Evolutionary conservation across 257 asterid species (phyloP), one percentile per base, ranked within the genome.

Genomic region (Primulina tabacum): DNA sequence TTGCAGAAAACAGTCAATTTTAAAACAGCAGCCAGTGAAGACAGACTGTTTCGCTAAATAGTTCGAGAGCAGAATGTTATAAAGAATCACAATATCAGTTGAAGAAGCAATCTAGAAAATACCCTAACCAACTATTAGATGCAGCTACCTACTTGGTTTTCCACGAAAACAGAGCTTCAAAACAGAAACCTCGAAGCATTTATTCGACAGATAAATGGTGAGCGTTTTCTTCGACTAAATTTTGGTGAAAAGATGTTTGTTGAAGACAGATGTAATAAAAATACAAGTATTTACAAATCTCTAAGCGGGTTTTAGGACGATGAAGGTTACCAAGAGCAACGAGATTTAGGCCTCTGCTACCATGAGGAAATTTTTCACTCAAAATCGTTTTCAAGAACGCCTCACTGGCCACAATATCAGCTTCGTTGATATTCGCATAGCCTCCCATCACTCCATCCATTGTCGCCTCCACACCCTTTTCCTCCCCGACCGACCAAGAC

Each of bases 371-470:
- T 65, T 76, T 80, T 63, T 90, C 96, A 35, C 81, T 79, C 82
- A 93, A 81, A 82, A 93, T 43, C 56, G 85, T 66, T 62, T 80
- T 85, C 78, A 93, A 77, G 70, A 90, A 93, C 32, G 81, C 89
- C 73, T 90, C 96, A 67, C 99, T 93, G 4, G 76, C 87, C 67
- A 77, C 81, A 30, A 93, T 84, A 86, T 93, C 96, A 53, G 95
- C 85, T 57, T 80, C 84, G 74, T 87, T 83, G 80, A 93, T 96
- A 66, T 85, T 90, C 37, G 81, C 96, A 66, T 84, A 93, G 34
- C 97, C 99, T 71, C 99, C 99, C 64, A 93, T 81, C 69, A 90
- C 96, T 34, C 99, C 99, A 65, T 93, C 90, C 69, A 90, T 88
- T n/a, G 96, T 85, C 38, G 99, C 96, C 80, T 90, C 96, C 70